Conservation (phyloP, 352 stramenopile genomes). For the Globisporangium cederbergense region DNA sequence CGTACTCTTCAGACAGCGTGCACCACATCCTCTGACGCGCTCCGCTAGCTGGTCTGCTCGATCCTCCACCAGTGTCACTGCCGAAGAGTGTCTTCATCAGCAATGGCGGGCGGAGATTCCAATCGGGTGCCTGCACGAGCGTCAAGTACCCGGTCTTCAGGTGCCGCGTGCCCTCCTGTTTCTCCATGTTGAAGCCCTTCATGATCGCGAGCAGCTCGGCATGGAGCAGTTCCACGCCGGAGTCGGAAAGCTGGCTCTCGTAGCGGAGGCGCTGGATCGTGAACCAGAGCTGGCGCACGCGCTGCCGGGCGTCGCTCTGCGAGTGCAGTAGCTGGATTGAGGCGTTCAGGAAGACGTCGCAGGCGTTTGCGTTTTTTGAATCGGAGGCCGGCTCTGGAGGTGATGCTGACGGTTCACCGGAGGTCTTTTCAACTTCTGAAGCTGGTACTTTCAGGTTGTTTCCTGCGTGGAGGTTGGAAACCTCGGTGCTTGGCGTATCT, state of each 20-base stretch:
- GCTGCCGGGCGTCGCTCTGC: conserved; percentile 55
- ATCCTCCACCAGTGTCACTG: not conserved
- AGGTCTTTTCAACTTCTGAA: not conserved
- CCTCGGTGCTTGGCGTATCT: not conserved
- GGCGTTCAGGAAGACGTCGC: conserved; percentile 47
- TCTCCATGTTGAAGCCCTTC: conserved; percentile 55
- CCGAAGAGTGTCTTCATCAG: conserved; percentile 31
- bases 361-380: conserved; percentile 11
- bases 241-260: conserved; percentile 34
- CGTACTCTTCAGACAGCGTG: conserved; percentile 52
- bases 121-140: conserved; percentile 38
- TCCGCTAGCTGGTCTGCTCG: conserved; percentile 12
- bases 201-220: conserved; percentile 35
- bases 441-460: not conserved
- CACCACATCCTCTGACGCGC: conserved; percentile 41
- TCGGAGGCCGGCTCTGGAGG: not conserved
- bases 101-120: conserved; percentile 15
- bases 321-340: conserved; percentile 65
- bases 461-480: not conserved
- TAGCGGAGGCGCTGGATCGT: conserved; percentile 50
- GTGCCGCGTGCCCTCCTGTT: conserved; percentile 39
- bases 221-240: conserved; percentile 31
- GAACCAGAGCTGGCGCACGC: conserved; percentile 61
- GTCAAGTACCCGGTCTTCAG: conserved; percentile 48
- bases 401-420: not conserved